Evolutionary conservation across 2,329 filamentous ascomycete genomes (phyloP), one percentile per base, ranked within the genome.

Genomic region (Beauveria sp.): DNA sequence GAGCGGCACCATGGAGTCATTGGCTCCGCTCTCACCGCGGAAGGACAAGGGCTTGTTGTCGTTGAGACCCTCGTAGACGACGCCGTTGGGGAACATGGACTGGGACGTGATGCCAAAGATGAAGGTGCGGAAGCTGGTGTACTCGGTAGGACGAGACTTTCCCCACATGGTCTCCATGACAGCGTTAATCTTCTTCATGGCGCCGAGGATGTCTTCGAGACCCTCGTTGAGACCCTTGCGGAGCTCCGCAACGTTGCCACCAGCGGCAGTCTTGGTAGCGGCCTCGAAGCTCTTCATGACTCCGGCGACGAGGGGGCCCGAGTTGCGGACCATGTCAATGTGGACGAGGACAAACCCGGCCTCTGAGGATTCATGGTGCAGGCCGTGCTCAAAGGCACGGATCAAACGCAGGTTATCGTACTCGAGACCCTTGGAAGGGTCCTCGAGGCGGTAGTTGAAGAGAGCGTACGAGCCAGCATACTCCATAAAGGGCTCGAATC

Each of bases 321-420:
- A 93, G 74, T 96, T 86, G 71, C 87, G 87, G 55, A 96, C 93
- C 93, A 97, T 98, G 74, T 96, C 91, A 57, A 98, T 87, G 73
- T 97, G 93, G 5, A 95, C 93, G 14, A 97, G 83, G n/a, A 97
- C 91, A 72, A 98, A 97, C 55, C 93, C 93, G 1, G 93, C 93
- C 74, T 97, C 93, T 8, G 92, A 96, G 3, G 91, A 96, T 38
- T 82, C 82, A 0, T 90, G 90, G 72, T 97, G 90, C 9, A 96
- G 85, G 16, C 93, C 93, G 68, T 88, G 85, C 76, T 97, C 93
- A 69, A 97, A 98, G 26, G 91, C 93, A 42, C 93, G 90, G 70
- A 97, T 87, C 38, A 97, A 85, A 12, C 91, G 88, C 26, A 97
- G 80, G 77, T 89, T 88, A 67, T 80, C 77, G 70, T 87, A 87